A percentile compares a stretch with the other conserved stretches of the same genome.
Evolutionary conservation across 306 rosid species (phyloP).

Genomic region (Dicorynia guianensis): DNA sequence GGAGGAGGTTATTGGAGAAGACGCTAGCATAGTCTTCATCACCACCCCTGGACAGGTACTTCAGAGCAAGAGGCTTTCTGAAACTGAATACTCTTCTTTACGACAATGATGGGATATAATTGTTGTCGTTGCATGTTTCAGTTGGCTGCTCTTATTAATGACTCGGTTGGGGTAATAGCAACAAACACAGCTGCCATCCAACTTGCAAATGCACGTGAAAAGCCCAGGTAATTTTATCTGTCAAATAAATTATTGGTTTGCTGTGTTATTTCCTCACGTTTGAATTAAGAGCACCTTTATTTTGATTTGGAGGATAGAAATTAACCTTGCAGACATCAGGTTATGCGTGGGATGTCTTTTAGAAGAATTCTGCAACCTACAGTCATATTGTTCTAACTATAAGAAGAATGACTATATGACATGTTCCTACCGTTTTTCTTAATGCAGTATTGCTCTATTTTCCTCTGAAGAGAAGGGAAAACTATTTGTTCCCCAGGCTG

Average conservation of each 20-base stretch:
- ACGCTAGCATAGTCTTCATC: constrained; percentile 76
- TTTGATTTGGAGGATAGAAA: neutral
- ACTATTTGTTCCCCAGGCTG: constrained; percentile 73
- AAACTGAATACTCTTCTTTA: neutral
- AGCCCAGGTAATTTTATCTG: constrained; percentile 62
- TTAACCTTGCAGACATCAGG: neutral
- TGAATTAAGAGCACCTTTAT: neutral
- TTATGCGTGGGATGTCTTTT: neutral
- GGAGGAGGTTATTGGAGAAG: constrained; percentile 65
- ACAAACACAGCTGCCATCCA: constrained; percentile 92
- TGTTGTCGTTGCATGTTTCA: constrained; percentile 45
- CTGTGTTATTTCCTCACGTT: neutral
- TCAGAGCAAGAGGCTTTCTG: constrained; percentile 25
- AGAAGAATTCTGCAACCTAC: neutral
- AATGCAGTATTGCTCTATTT: constrained; percentile 76
- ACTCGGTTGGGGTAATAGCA: constrained; percentile 78
- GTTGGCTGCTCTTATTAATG: constrained; percentile 87
- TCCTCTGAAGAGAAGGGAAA: constrained; percentile 76
- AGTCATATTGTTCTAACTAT: neutral
- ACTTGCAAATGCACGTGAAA: constrained; percentile 73
- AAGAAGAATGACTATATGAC: neutral
- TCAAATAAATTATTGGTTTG: neutral
- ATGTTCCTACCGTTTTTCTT: neutral
- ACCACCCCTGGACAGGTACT: constrained; percentile 97
- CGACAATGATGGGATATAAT: constrained; percentile 18